These are phyloP conservation scores for Sphagnurus paluster DNA, from an alignment of 1,284 basidiomycete genomes.

Conservation along the genomic window DNA sequence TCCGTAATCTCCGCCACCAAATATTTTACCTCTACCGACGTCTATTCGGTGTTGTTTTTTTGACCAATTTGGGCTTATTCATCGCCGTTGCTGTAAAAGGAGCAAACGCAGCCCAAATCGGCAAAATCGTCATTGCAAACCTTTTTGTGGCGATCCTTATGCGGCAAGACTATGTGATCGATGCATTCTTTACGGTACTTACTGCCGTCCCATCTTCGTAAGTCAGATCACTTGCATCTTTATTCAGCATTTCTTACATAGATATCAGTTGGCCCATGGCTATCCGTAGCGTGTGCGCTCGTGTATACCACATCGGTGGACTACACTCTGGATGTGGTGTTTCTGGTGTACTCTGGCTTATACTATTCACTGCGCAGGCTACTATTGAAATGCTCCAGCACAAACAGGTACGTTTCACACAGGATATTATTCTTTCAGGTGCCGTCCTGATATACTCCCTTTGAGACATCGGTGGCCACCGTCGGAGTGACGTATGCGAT, in stretches of 20 bases:
- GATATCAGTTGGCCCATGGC: constrained; percentile 58
- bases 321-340: constrained; percentile 57
- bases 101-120: constrained; percentile 45
- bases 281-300: constrained; percentile 51
- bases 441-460: constrained; percentile 3
- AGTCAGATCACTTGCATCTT: background rate
- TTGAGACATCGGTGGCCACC: constrained; percentile 43
- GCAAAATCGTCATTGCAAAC: constrained; percentile 52
- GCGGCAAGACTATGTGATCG: constrained; percentile 62
- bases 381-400: constrained; percentile 46
- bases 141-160: constrained; percentile 58
- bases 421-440: background rate
- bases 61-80: constrained; percentile 53
- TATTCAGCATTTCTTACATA: constrained; percentile 1
- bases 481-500: constrained; percentile 54
- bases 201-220: constrained; percentile 42
- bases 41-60: constrained; percentile 57
- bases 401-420: constrained; percentile 34
- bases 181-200: constrained; percentile 52
- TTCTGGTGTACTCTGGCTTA: constrained; percentile 56
- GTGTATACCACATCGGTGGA: constrained; percentile 60
- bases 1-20: constrained; percentile 55
- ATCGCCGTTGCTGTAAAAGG: constrained; percentile 43
- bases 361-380: constrained; percentile 49
- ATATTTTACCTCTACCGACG: constrained; percentile 58